phyloP scores from a whole-genome alignment of 2,329 filamentous ascomycete species.

The Aspergillus fumigatiaffinis region DNA sequence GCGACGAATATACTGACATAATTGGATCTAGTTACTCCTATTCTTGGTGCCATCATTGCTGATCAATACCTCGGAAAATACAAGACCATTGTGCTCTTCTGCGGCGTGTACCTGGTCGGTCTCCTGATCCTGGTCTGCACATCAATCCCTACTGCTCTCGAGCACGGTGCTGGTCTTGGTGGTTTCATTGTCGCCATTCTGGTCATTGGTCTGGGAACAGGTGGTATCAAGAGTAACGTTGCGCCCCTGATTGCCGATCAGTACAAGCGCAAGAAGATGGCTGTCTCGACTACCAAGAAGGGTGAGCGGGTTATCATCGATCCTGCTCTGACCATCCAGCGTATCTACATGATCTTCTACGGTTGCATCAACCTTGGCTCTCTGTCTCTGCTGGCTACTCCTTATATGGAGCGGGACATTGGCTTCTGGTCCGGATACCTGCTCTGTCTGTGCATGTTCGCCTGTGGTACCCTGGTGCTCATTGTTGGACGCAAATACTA shows the following conservation, averaged over 20 bases:
- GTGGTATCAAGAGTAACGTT: conserved; percentile 66
- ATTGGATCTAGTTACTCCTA: conserved; percentile 46
- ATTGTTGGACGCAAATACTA: conserved; percentile 44
- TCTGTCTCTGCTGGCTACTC: conserved; percentile 63
- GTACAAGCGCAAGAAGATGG: conserved; percentile 56
- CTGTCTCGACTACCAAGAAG: conserved; percentile 38
- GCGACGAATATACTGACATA: conserved; percentile 1
- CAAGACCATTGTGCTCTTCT: conserved; percentile 56
- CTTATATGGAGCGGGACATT: conserved; percentile 63
- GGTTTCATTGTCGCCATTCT: conserved; percentile 56
- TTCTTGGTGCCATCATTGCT: conserved; percentile 56
- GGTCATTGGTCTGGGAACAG: conserved; percentile 63
- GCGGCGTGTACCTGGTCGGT: conserved; percentile 56
- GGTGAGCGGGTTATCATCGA: conserved; percentile 62
- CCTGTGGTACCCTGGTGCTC: conserved; percentile 56
- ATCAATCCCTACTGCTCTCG: conserved; percentile 50
- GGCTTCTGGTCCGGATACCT: conserved; percentile 66
- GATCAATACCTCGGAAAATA: conserved; percentile 61
- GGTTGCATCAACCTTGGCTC: conserved; percentile 71
- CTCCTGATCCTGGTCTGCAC: conserved; percentile 54
- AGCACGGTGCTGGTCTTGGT: conserved; percentile 49
- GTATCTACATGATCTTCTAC: conserved; percentile 73
- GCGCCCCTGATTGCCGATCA: conserved; percentile 62
- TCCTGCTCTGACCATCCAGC: conserved; percentile 61
- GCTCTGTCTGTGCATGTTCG: conserved; percentile 61